These are phyloP conservation scores for Gloeopeniophorella convolvens DNA, from an alignment of 768 basidiomycete genomes.

Conservation along the genomic window DNA sequence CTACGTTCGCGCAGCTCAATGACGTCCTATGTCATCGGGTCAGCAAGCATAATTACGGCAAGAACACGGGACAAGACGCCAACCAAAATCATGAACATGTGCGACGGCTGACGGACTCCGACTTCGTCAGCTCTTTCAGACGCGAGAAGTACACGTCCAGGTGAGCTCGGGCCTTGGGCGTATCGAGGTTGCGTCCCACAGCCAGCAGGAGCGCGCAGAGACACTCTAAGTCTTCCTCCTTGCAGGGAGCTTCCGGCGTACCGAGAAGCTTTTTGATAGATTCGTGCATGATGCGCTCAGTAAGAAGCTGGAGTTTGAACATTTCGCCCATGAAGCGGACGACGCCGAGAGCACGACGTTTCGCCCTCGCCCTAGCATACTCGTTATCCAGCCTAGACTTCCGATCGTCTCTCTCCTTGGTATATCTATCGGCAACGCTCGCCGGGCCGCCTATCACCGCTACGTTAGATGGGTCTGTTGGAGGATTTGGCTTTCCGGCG, in stretches of 20 bases:
- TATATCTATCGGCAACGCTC: not conserved
- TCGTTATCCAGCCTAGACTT: not conserved
- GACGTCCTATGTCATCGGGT: too few species aligned
- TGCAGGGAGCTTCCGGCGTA: constrained; percentile 43
- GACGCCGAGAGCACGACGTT: not conserved
- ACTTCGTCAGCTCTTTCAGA: constrained; percentile 31
- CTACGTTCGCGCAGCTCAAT: too few species aligned
- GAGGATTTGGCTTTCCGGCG: too few species aligned
- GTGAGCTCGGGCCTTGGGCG: constrained; percentile 30
- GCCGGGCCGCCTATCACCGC: not conserved
- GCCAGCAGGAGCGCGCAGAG: constrained; percentile 44
- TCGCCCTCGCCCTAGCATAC: too few species aligned
- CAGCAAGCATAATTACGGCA: too few species aligned
- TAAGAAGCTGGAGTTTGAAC: constrained; percentile 46
- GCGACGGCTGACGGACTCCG: too few species aligned
- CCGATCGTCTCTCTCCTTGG: not conserved
- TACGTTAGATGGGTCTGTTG: too few species aligned
- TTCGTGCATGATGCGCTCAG: constrained; percentile 44
- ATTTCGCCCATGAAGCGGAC: constrained; percentile 42
- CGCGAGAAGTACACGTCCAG: constrained; percentile 42
- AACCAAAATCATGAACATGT: too few species aligned
- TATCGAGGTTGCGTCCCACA: constrained; percentile 40
- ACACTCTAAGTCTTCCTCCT: constrained; percentile 50
- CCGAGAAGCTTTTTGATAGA: constrained; percentile 39
- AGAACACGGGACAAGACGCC: too few species aligned